Evolutionary conservation across 768 basidiomycete genomes (phyloP).

Genomic region (Mycena metata): DNA sequence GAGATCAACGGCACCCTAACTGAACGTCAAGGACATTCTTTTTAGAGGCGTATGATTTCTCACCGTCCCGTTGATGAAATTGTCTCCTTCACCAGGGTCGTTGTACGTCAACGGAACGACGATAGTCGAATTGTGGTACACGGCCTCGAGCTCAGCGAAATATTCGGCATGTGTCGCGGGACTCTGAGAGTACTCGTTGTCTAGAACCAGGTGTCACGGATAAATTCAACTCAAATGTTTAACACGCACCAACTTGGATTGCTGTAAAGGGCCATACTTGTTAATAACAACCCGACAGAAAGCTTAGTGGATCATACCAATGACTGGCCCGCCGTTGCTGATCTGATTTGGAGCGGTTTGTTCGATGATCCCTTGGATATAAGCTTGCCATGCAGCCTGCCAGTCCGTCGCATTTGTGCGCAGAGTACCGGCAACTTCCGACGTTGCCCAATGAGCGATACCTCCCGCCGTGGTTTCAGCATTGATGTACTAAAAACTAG

Average conservation of each 20-base stretch:
- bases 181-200: constrained; percentile 81
- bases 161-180: constrained; percentile 63
- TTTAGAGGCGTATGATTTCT: constrained; percentile 34
- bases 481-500: constrained; percentile 71
- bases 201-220: constrained; percentile 48
- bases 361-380: constrained; percentile 75
- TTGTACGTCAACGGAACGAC: constrained; percentile 83
- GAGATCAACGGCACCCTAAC: constrained; percentile 79
- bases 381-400: constrained; percentile 77
- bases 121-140: constrained; percentile 67
- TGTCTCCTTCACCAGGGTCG: constrained; percentile 68
- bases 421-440: constrained; percentile 71
- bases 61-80: constrained; percentile 81
- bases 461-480: constrained; percentile 88
- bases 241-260: constrained; percentile 64
- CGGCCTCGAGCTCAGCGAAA: constrained; percentile 71
- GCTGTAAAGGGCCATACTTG: constrained; percentile 48
- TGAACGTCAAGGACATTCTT: constrained; percentile 1
- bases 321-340: constrained; percentile 79
- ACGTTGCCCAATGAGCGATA: constrained; percentile 77
- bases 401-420: constrained; percentile 85
- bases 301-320: constrained; percentile 58
- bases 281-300: not conserved
- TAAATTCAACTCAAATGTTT: not conserved
- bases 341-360: constrained; percentile 77